Evolutionary conservation across 495 filamentous ascomycete species (phyloP).

Genomic region (Penicillium odoratum): DNA sequence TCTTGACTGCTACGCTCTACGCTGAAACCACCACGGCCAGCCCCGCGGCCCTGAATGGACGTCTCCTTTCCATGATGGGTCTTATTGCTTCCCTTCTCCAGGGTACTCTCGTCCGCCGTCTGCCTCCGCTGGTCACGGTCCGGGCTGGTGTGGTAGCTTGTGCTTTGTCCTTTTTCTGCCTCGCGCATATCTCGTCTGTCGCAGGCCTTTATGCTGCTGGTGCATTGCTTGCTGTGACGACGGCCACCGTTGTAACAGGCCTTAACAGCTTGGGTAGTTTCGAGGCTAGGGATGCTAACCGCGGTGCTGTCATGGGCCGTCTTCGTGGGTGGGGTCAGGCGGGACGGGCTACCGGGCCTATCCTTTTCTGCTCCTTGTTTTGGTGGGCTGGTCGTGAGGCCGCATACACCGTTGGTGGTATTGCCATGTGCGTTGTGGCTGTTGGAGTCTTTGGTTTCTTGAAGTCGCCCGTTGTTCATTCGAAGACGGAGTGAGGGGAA

Average conservation of each 20-base stretch:
- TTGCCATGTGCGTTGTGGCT: slow-evolving; percentile 73
- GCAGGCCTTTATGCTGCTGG: slow-evolving; percentile 75
- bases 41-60: slow-evolving; percentile 73
- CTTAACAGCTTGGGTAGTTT: slow-evolving; percentile 90
- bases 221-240: slow-evolving; percentile 80
- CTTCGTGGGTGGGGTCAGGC: slow-evolving; percentile 85
- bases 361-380: slow-evolving; percentile 94
- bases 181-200: slow-evolving; percentile 66
- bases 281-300: slow-evolving; percentile 75
- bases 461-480: slow-evolving; percentile 38
- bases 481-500: slow-evolving; percentile 15
- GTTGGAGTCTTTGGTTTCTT: slow-evolving; percentile 69
- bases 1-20: slow-evolving; percentile 95
- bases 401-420: slow-evolving; percentile 78
- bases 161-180: slow-evolving; percentile 74
- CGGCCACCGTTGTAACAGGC: slow-evolving; percentile 90
- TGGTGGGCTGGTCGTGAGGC: slow-evolving; percentile 95
- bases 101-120: slow-evolving; percentile 76
- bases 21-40: slow-evolving; percentile 46
- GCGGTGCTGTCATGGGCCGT: slow-evolving; percentile 82
- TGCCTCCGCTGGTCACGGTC: slow-evolving; percentile 75
- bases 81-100: slow-evolving; percentile 90
- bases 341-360: slow-evolving; percentile 79
- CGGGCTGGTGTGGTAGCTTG: slow-evolving; percentile 77
- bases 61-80: slow-evolving; percentile 89